Base-by-base conservation (phyloP, 2,329 filamentous ascomycete genomes). In the Colletotrichum tropicale region DNA sequence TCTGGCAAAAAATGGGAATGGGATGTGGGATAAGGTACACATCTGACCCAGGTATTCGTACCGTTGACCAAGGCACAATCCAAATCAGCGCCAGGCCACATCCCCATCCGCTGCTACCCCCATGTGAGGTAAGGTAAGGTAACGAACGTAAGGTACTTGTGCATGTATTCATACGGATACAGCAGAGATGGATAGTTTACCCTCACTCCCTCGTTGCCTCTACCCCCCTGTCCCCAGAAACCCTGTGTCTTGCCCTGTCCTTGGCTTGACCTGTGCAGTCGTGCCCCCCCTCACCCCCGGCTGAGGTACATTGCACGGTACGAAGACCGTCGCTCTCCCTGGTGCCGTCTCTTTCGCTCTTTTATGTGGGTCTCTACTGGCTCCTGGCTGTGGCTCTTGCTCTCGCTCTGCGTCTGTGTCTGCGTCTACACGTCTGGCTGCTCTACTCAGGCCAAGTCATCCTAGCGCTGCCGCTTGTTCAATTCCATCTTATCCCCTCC, bases 401-500 rank as follows among this genome's bases (percentile, higher is more conserved):
- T 60, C 38, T 61, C 55, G 66, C 56, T 61, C 24, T 66, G 36
- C 15, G 12, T 62, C 18, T 70, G 67, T 16, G 13, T 70, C 36
- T 66, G 62, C 15, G 34, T 48, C 62, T 52, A 38, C 34, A 18
- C 30, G 43, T 48, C 56, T 70, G 55, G 34, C 55, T 68, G 52
- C 32, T 58, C 72, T 75, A 70, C 62, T 74, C 70, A 76, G 65
- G 60, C 70, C 56, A 75, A 72, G 70, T 69, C 70, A 62, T 26
- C 70, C 66, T 75, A 74, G 70, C 66, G 75, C 66, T 71, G 68
- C 64, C 68, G 67, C 68, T 60, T 68, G 68, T 52, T 75, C 73
- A 73, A 76, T 76, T 77, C 72, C 76, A 76, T 77, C 76, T 77
- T 70, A 74, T 76, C 76, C 76, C 73, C 76, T 76, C 73, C 73